A percentile compares a stretch with the other conserved stretches of the same genome.
Evolutionary conservation across 176 grass and related monocot genomes (phyloP).

Genomic region (Aegilops bicornis): DNA sequence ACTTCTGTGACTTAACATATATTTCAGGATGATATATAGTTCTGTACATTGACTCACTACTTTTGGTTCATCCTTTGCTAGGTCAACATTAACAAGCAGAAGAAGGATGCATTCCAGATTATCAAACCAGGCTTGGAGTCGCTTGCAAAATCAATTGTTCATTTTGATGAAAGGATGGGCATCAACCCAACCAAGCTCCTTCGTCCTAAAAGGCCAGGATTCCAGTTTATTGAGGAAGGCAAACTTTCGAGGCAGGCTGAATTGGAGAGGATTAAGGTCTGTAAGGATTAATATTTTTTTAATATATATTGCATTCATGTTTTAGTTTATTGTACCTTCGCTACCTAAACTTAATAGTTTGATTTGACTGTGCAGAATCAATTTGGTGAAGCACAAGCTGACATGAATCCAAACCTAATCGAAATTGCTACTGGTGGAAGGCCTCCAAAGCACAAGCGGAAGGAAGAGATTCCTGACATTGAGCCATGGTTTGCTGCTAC

Average conservation of each 20-base stretch:
- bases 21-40: neutral
- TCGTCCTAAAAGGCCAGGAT: slow-evolving; percentile 78
- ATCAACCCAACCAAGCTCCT: slow-evolving; percentile 83
- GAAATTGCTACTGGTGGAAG: slow-evolving; percentile 62
- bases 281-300: neutral
- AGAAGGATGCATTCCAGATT: slow-evolving; percentile 98
- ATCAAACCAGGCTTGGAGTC: slow-evolving; percentile 89
- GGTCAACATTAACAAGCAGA: slow-evolving; percentile 98
- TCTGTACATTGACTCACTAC: neutral
- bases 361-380: slow-evolving; percentile 53
- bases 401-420: slow-evolving; percentile 88
- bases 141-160: slow-evolving; percentile 57
- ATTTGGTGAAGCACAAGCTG: slow-evolving; percentile 97
- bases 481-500: slow-evolving; percentile 79
- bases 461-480: slow-evolving; percentile 88
- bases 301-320: neutral
- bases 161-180: slow-evolving; percentile 93
- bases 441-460: slow-evolving; percentile 65
- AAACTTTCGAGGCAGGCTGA: slow-evolving; percentile 79
- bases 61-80: slow-evolving; percentile 36
- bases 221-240: slow-evolving; percentile 87
- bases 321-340: slow-evolving; percentile 8
- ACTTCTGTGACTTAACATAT: slow-evolving; percentile 1
- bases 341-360: slow-evolving; percentile 20
- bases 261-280: slow-evolving; percentile 80